phyloP scores from a whole-genome alignment of 2,329 filamentous ascomycete species.

The Nigrograna mackinnonii region DNA sequence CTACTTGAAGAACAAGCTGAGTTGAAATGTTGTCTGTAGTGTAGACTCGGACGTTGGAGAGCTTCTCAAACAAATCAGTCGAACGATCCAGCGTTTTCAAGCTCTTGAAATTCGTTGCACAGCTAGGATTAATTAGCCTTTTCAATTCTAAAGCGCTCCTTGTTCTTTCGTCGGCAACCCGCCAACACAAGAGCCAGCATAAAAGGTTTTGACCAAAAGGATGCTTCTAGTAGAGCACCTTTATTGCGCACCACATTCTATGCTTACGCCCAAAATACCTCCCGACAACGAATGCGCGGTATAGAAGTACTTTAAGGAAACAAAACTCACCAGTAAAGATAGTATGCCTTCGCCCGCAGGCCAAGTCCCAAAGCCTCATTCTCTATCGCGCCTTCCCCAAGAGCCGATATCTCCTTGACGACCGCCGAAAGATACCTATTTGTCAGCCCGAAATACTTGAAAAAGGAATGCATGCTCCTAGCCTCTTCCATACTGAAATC shows the following conservation, averaged over 20 bases:
- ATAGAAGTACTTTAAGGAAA: no score
- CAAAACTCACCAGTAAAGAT: conserved; percentile 21
- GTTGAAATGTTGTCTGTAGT: conserved; percentile 13
- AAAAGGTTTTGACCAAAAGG: neutral
- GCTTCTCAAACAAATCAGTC: conserved; percentile 10
- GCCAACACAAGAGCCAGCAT: no score
- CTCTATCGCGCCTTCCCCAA: conserved; percentile 7
- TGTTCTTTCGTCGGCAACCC: no score
- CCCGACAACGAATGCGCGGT: no score
- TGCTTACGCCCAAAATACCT: no score
- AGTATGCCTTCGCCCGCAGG: conserved; percentile 18
- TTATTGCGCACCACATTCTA: no score
- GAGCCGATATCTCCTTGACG: conserved; percentile 14
- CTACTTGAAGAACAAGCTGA: conserved; percentile 11
- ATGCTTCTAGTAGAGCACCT: no score
- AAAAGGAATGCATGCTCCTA: conserved; percentile 16
- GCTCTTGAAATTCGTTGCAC: conserved; percentile 25
- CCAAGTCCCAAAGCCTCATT: conserved; percentile 6
- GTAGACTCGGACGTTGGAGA: conserved; percentile 8
- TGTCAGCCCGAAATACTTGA: conserved; percentile 10
- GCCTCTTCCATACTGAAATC: conserved; percentile 18
- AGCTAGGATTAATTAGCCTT: conserved; percentile 18
- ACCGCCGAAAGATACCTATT: conserved; percentile 17
- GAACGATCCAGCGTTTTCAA: conserved; percentile 17
- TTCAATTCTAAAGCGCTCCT: no score